Percentiles rank a stretch among this genome's conserved stretches.
Evolutionary conservation across 805 yeast genomes (phyloP).

Genomic region (Wickerhamomyces sydowiorum): DNA sequence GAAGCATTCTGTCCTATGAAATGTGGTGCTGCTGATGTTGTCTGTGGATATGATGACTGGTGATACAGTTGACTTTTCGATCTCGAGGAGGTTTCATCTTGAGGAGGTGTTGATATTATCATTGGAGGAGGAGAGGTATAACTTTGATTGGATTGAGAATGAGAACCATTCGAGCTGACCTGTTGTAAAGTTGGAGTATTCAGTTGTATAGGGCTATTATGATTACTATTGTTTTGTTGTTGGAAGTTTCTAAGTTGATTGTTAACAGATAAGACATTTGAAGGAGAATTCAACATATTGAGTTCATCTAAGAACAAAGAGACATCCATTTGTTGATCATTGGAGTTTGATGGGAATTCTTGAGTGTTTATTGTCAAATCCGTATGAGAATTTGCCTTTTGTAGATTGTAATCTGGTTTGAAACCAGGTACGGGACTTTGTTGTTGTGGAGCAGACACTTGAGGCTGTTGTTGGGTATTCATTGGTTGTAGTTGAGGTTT

Average conservation of each 20-base stretch:
- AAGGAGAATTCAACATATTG: conserved; percentile 9
- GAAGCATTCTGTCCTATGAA: too few relatives aligned
- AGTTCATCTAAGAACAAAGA: conserved; percentile 15
- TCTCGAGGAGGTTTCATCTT: conserved; percentile 1
- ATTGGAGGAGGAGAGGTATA: conserved; percentile 1
- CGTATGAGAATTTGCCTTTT: conserved; percentile 11
- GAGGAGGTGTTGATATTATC: conserved; percentile 15
- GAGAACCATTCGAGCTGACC: neutral
- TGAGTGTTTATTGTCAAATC: conserved; percentile 4
- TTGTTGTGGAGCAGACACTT: neutral
- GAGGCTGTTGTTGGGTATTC: neutral
- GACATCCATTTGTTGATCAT: conserved; percentile 4
- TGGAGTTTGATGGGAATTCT: neutral
- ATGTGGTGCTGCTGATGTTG: neutral
- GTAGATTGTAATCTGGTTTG: conserved; percentile 11
- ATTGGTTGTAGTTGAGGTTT: neutral
- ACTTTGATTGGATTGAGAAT: neutral
- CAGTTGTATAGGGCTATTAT: neutral
- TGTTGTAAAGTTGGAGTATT: neutral
- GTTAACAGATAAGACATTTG: neutral
- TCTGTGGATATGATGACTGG: neutral
- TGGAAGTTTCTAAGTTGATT: neutral
- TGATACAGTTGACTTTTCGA: neutral
- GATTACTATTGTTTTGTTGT: neutral
- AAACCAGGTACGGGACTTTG: conserved; percentile 14